phyloP scores from a whole-genome alignment of 2,329 filamentous ascomycete genomes.

The Phoma sp. region DNA sequence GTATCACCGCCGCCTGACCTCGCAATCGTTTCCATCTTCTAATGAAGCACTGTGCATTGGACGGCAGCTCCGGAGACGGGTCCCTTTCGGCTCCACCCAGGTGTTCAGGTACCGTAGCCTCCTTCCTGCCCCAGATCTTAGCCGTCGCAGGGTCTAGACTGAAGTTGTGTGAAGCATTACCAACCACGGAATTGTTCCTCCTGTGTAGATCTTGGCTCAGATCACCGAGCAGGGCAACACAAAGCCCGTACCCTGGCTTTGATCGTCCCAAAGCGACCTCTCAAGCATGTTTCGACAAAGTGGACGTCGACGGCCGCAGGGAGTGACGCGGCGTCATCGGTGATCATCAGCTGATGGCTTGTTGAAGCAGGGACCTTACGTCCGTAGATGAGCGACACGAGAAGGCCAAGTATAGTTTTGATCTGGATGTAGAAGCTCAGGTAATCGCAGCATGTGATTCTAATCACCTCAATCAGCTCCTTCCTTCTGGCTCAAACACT shows the following conservation, averaged over 20 bases:
- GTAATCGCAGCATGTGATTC: not conserved
- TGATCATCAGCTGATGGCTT: not conserved
- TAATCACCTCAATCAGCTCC: not conserved
- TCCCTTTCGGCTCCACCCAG: conserved; percentile 12
- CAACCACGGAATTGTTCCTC: conserved; percentile 1
- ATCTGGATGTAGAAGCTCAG: conserved; percentile 4
- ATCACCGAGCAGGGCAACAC: not conserved
- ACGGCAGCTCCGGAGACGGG: conserved; percentile 3
- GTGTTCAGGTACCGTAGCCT: conserved; percentile 4
- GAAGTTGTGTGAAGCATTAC: not conserved
- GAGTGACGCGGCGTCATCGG: conserved; percentile 3
- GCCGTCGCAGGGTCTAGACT: conserved; percentile 1
- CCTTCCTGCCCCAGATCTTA: conserved; percentile 12
- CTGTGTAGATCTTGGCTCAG: not conserved
- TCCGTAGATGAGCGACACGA: conserved; percentile 3
- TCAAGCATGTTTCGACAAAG: not conserved
- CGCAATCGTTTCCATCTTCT: not conserved
- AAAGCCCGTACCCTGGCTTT: not conserved
- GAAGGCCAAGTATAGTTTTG: not conserved
- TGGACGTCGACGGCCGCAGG: not conserved
- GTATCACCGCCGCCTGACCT: conserved; percentile 8
- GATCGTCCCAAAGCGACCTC: not conserved
- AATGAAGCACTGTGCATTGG: conserved; percentile 2
- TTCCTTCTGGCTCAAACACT: not conserved
- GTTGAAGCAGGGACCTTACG: conserved; percentile 1